Evolutionary conservation across 768 basidiomycete species (phyloP), one percentile per base, ranked within the genome.

Genomic region (Psilocybe azurescens): DNA sequence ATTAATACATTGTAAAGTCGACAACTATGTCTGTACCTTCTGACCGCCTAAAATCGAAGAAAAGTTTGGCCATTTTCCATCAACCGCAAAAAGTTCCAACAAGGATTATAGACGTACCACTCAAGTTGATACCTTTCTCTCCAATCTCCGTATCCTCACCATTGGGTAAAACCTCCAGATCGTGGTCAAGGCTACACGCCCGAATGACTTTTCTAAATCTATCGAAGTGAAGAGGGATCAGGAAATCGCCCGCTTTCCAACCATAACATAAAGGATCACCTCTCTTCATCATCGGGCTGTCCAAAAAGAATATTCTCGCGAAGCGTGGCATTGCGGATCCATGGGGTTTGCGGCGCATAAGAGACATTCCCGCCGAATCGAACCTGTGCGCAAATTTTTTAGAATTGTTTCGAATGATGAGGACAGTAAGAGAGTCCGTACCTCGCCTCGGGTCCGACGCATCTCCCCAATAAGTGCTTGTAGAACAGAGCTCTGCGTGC

Each of bases 241-340:
- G 24, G 30, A 7, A 36, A 32, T 52, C 5, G 20, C n/a, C 33
- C 18, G 7, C 8, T 44, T 9, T 41, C 3, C 16, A 13, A n/a
- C 3, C n/a, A 13, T 28, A 11, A n/a, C 44, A 13, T 54, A 56
- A n/a, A 48, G 24, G 10, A 13, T 11, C 41, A 85, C 84, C 75
- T 80, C 2, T 80, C 79, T 56, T 88, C 86, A 55, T 93, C 84
- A 61, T 86, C 87, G 5, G 78, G 75, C 65, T 86, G 81, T 0
- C 91, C 92, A 69, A 95, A 94, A 0, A 87, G 70, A 62, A 95
- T 84, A 72, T 95, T 95, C 58, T 90, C 83, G 16, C 87, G 81
- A 33, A 94, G 74, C 0, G 88, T 90, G 0, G 87, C 88, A 71
- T 88, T 88, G 64, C 77, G 75, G 67, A 90, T 88, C 89, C 89